Conservation (phyloP, 805 yeast species). For the Saccharomycopsis sp. region DNA sequence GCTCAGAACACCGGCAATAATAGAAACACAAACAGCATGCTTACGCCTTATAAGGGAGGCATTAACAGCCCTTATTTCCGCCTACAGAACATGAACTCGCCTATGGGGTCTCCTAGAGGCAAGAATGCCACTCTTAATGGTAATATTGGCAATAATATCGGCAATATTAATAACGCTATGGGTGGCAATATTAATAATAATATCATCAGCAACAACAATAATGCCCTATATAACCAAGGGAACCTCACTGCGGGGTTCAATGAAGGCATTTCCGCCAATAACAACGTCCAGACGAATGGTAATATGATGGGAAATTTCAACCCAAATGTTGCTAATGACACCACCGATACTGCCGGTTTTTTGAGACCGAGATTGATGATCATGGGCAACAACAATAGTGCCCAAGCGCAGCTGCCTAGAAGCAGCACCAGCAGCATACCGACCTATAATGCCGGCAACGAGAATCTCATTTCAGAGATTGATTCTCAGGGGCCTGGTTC, state of each 20-base stretch:
- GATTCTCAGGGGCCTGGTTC: not conserved
- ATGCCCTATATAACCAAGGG: not conserved
- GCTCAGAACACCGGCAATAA: not conserved
- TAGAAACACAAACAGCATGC: not conserved
- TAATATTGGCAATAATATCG: not conserved
- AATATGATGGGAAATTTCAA: not conserved
- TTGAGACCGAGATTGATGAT: conserved; percentile 16
- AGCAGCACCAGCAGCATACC: not conserved
- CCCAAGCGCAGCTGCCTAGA: not conserved
- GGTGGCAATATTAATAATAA: not conserved
- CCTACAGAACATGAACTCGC: not conserved
- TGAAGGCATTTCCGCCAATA: not conserved
- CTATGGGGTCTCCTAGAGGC: not conserved
- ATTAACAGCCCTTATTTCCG: not conserved
- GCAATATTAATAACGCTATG: not conserved
- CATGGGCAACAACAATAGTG: conserved; percentile 1
- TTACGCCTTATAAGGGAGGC: not conserved
- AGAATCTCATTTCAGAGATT: not conserved
- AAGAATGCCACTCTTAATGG: not conserved
- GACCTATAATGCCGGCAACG: not conserved
- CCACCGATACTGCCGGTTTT: not conserved
- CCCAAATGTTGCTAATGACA: not conserved
- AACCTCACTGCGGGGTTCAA: not conserved
- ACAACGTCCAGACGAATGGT: not conserved
- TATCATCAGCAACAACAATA: not conserved